Conservation (phyloP, 306 rosid genomes). For the Quercus berberidifolia region DNA sequence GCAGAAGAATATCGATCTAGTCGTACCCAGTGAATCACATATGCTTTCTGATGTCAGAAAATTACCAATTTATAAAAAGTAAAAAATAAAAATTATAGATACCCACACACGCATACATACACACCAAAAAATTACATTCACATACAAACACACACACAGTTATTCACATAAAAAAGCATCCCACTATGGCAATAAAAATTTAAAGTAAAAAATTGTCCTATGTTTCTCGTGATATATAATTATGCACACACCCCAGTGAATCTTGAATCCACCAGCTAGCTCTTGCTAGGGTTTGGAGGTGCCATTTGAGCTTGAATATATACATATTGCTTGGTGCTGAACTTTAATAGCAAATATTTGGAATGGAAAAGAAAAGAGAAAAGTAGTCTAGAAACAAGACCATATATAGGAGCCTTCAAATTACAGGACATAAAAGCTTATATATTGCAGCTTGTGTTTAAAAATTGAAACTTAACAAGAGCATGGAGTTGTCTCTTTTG, state of each 20-base stretch:
- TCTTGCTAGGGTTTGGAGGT: too few species aligned
- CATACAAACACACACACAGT: background rate
- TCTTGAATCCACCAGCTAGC: too few species aligned
- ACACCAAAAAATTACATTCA: background rate
- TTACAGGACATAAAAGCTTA: background rate
- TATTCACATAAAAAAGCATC: background rate
- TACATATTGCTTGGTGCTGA: background rate
- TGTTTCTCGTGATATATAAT: background rate
- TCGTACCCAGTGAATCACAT: constrained; percentile 85
- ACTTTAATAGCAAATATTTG: background rate
- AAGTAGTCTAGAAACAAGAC: background rate
- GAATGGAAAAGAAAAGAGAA: background rate
- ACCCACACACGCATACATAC: too few species aligned
- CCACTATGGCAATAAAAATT: background rate
- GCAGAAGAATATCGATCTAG: constrained; percentile 71
- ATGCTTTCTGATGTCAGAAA: constrained; percentile 66
- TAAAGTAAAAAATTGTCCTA: background rate
- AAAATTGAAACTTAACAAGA: background rate
- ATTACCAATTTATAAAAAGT: background rate
- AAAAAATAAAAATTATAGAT: background rate
- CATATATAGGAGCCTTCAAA: background rate
- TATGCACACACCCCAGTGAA: background rate
- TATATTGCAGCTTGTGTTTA: background rate
- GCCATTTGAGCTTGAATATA: background rate
- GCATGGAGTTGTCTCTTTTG: background rate